A percentile compares a stretch with the other conserved stretches of the same genome.
Evolutionary conservation across 345 rosid genomes (phyloP).

Genomic region (Laguncularia racemosa): DNA sequence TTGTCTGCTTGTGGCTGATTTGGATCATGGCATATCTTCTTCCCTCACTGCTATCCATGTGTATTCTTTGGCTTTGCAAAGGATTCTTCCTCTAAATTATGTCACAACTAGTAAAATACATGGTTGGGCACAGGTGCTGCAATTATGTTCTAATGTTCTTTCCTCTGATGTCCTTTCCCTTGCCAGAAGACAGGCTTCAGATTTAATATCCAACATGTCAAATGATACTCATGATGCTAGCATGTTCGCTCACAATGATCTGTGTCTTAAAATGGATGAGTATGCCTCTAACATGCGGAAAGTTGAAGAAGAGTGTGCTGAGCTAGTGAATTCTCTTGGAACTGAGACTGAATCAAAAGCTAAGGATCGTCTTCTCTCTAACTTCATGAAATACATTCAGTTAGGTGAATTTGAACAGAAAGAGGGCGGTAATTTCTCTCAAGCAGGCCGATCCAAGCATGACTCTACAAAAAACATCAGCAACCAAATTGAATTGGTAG

Average conservation of each 20-base stretch:
- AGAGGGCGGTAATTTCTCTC: constrained; percentile 30
- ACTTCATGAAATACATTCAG: constrained; percentile 63
- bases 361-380: constrained; percentile 61
- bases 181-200: constrained; percentile 71
- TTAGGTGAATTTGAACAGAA: constrained; percentile 45
- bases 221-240: constrained; percentile 45
- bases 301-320: constrained; percentile 53
- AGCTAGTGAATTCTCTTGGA: constrained; percentile 53
- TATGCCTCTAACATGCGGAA: constrained; percentile 51
- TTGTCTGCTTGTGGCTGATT: constrained; percentile 52
- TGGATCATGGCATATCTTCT: constrained; percentile 64
- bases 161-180: constrained; percentile 61
- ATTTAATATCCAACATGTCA: constrained; percentile 41
- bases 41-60: constrained; percentile 51
- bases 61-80: constrained; percentile 71
- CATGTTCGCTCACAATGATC: constrained; percentile 43
- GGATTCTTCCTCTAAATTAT: constrained; percentile 76
- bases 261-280: constrained; percentile 49
- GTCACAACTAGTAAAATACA: constrained; percentile 61
- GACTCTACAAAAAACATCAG: constrained; percentile 28
- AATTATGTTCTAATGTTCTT: constrained; percentile 58
- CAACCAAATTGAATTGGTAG: constrained; percentile 28
- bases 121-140: constrained; percentile 79
- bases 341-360: constrained; percentile 61
- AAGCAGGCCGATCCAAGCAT: constrained; percentile 23